These are phyloP conservation scores for Monilinia fructicola DNA, from an alignment of 2,329 filamentous ascomycete genomes.

Conservation along the genomic window DNA sequence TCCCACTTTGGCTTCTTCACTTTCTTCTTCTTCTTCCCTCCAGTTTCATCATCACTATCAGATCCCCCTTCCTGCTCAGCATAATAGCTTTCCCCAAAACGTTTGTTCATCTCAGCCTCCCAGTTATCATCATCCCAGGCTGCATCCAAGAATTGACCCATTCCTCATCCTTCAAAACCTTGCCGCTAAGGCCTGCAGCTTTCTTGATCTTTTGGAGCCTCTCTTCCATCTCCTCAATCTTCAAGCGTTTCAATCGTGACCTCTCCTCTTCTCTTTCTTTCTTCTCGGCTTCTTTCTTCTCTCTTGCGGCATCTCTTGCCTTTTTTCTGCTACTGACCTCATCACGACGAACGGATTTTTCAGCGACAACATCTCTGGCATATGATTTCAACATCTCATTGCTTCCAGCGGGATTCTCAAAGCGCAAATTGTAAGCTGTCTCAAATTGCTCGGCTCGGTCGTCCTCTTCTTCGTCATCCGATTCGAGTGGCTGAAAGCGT, in stretches of 20 bases:
- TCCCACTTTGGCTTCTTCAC: slow-evolving; percentile 89
- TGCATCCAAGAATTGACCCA: slow-evolving; percentile 81
- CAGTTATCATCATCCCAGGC: slow-evolving; percentile 87
- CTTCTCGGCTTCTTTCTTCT: slow-evolving; percentile 77
- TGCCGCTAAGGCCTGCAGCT: slow-evolving; percentile 75
- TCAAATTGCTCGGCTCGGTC: slow-evolving; percentile 82
- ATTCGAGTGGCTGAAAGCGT: slow-evolving; percentile 81
- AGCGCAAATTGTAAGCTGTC: slow-evolving; percentile 90
- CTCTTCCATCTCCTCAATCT: slow-evolving; percentile 84
- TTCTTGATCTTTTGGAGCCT: slow-evolving; percentile 87
- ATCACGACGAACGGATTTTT: slow-evolving; percentile 82
- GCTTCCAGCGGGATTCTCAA: slow-evolving; percentile 84
- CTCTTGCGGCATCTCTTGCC: slow-evolving; percentile 73
- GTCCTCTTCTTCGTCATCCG: slow-evolving; percentile 75
- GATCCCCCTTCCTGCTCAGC: slow-evolving; percentile 65
- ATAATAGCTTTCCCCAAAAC: slow-evolving; percentile 92
- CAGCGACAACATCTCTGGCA: slow-evolving; percentile 78
- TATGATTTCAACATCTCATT: slow-evolving; percentile 89
- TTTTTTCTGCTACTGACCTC: slow-evolving; percentile 75
- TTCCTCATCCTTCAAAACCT: slow-evolving; percentile 69
- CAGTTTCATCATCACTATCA: slow-evolving; percentile 55
- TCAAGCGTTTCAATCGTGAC: slow-evolving; percentile 79
- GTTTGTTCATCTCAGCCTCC: slow-evolving; percentile 85
- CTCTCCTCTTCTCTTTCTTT: slow-evolving; percentile 75
- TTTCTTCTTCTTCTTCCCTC: slow-evolving; percentile 57